A percentile compares a stretch with the other conserved stretches of the same genome.
Evolutionary conservation across 2,329 filamentous ascomycete genomes (phyloP).

Genomic region (Ophiocordyceps camponoti-leonardi): DNA sequence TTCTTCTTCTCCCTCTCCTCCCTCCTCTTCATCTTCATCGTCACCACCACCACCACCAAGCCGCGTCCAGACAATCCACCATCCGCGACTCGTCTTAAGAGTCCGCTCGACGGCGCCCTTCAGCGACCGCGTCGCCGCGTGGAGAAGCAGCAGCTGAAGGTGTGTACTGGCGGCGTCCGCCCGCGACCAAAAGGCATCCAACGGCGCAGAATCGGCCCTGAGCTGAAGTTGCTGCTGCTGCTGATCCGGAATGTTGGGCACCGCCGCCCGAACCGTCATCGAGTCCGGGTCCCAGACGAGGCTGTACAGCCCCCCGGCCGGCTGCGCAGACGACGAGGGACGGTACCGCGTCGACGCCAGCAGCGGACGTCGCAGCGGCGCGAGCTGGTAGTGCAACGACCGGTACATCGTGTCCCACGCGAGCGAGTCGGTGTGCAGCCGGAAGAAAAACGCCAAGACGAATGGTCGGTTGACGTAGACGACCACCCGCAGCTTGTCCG

Average conservation of each 20-base stretch:
- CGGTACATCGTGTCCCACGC: conserved; percentile 38
- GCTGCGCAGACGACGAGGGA: conserved; percentile 1
- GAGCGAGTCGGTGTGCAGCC: conserved; percentile 36
- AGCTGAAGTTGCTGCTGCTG: conserved; percentile 9
- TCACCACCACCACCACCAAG: conserved; percentile 20
- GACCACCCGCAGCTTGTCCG: conserved; percentile 45
- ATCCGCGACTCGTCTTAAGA: conserved; percentile 47
- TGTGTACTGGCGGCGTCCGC: conserved; percentile 49
- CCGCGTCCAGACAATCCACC: conserved; percentile 54
- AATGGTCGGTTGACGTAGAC: conserved; percentile 62
- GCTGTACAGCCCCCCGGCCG: conserved; percentile 30
- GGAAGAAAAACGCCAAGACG: conserved; percentile 60
- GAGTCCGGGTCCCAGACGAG: conserved; percentile 42
- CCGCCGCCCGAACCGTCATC: conserved; percentile 42
- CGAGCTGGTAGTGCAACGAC: conserved; percentile 42
- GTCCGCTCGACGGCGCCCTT: conserved; percentile 39
- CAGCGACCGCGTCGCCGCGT: conserved; percentile 22
- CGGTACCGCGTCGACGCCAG: conserved; percentile 38
- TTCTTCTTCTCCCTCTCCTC: not conserved
- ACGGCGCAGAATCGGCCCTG: conserved; percentile 1
- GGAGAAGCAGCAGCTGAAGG: conserved; percentile 42
- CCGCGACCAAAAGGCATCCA: conserved; percentile 32
- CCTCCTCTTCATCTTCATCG: not conserved
- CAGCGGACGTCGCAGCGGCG: conserved; percentile 38
- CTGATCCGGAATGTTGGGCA: conserved; percentile 46